Conservation (phyloP, 2,329 filamentous ascomycete genomes). For the Rutstroemia sp. region DNA sequence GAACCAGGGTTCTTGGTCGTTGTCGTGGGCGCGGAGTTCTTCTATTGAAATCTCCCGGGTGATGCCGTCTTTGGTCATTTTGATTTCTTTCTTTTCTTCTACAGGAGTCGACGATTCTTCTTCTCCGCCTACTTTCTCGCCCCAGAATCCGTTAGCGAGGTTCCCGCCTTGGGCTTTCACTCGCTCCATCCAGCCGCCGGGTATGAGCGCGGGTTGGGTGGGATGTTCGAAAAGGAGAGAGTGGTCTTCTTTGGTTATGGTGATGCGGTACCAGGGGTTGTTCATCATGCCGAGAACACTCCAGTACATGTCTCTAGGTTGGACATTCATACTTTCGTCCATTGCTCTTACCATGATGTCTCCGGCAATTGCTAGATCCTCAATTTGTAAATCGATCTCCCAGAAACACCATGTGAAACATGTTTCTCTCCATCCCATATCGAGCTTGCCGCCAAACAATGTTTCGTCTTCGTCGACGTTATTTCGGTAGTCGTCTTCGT, state of each 20-base stretch:
- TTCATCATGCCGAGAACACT: slow-evolving; percentile 97
- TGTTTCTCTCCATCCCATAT: slow-evolving; percentile 74
- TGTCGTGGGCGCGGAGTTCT: slow-evolving; percentile 63
- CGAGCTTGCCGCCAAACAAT: slow-evolving; percentile 70
- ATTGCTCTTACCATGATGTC: slow-evolving; percentile 79
- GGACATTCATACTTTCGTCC: slow-evolving; percentile 82
- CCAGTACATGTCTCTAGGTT: slow-evolving; percentile 95
- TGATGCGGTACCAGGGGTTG: slow-evolving; percentile 85
- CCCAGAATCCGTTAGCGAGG: slow-evolving; percentile 77
- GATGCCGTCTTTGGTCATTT: slow-evolving; percentile 66
- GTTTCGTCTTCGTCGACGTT: slow-evolving; percentile 46
- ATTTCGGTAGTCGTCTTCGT: slow-evolving; percentile 76
- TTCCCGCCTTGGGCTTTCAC: slow-evolving; percentile 79
- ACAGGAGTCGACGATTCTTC: slow-evolving; percentile 37
- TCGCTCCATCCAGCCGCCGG: slow-evolving; percentile 89
- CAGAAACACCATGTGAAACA: slow-evolving; percentile 94
- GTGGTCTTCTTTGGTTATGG: slow-evolving; percentile 61
- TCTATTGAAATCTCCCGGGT: slow-evolving; percentile 58
- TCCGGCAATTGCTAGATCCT: slow-evolving; percentile 53
- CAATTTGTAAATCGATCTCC: slow-evolving; percentile 60
- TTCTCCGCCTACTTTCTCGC: slow-evolving; percentile 57
- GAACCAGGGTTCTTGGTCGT: slow-evolving; percentile 70
- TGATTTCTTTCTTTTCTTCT: slow-evolving; percentile 56
- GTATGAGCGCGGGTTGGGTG: slow-evolving; percentile 68
- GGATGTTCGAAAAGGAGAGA: slow-evolving; percentile 77